Evolutionary conservation across 2,329 filamentous ascomycete genomes (phyloP).

Genomic region (Sarocladiaceae sp.): DNA sequence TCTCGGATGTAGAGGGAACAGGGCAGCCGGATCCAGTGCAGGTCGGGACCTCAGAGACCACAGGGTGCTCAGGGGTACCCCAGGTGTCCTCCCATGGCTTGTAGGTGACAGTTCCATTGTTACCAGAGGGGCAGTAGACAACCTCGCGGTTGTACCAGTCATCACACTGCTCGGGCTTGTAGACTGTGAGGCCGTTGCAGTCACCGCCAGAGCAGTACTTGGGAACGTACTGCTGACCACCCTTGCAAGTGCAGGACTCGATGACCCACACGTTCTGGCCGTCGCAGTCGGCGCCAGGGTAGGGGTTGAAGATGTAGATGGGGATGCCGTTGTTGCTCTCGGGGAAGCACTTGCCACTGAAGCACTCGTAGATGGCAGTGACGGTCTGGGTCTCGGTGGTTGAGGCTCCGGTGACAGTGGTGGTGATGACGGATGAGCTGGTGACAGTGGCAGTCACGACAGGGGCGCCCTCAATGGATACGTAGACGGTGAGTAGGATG

Average conservation of each 20-base stretch:
- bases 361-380: constrained; percentile 18
- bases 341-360: constrained; percentile 15
- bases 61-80: neutral
- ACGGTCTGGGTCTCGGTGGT: constrained; percentile 10
- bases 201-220: constrained; percentile 14
- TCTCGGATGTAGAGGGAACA: neutral
- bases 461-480: constrained; percentile 7
- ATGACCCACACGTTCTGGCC: constrained; percentile 17
- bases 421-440: constrained; percentile 12
- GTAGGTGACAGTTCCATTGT: constrained; percentile 14
- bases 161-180: constrained; percentile 18
- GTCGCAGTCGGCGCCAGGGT: constrained; percentile 16
- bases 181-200: constrained; percentile 19
- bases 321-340: constrained; percentile 3
- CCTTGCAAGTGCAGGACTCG: constrained; percentile 17
- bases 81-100: constrained; percentile 15
- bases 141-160: constrained; percentile 13
- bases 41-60: neutral
- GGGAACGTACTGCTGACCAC: constrained; percentile 17
- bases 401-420: neutral
- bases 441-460: constrained; percentile 15
- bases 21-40: neutral
- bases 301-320: constrained; percentile 18
- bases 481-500: neutral
- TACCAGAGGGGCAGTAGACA: constrained; percentile 16